Conservation (phyloP, 768 basidiomycete species). For the Erythrobasidium yunnanense region DNA sequence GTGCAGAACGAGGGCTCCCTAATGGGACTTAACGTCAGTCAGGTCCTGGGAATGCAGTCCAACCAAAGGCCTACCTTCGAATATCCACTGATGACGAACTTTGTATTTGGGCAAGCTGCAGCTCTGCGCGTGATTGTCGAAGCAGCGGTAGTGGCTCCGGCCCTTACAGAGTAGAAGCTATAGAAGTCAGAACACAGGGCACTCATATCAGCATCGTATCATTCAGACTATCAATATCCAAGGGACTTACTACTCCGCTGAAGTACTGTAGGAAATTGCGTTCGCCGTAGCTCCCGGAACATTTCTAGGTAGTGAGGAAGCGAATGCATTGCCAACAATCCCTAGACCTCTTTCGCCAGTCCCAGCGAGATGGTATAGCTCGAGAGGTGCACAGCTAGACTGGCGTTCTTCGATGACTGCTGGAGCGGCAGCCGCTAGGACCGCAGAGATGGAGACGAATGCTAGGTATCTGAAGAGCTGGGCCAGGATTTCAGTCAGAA, state of each 20-base stretch:
- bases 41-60: too few species aligned
- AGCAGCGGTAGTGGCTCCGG: conserved; percentile 9
- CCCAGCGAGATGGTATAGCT: conserved; percentile 12
- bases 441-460: too few species aligned
- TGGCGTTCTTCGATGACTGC: conserved; percentile 27
- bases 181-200: not conserved
- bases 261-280: conserved; percentile 22
- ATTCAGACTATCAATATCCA: not conserved
- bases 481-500: too few species aligned
- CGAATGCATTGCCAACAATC: conserved; percentile 22
- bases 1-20: conserved; percentile 24
- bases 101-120: conserved; percentile 21
- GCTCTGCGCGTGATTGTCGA: not conserved
- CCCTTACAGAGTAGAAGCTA: conserved; percentile 10
- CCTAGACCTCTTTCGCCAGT: conserved; percentile 24
- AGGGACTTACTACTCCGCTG: conserved; percentile 16
- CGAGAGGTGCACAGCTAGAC: conserved; percentile 1
- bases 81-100: conserved; percentile 19
- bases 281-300: conserved; percentile 3
- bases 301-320: not conserved
- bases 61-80: not conserved
- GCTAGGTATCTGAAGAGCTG: too few species aligned
- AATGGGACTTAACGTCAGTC: not conserved
- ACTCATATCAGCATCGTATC: not conserved
- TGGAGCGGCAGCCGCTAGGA: too few species aligned